Evolutionary conservation across 2,329 filamentous ascomycete genomes (phyloP).

Genomic region (Claviceps spartinae): DNA sequence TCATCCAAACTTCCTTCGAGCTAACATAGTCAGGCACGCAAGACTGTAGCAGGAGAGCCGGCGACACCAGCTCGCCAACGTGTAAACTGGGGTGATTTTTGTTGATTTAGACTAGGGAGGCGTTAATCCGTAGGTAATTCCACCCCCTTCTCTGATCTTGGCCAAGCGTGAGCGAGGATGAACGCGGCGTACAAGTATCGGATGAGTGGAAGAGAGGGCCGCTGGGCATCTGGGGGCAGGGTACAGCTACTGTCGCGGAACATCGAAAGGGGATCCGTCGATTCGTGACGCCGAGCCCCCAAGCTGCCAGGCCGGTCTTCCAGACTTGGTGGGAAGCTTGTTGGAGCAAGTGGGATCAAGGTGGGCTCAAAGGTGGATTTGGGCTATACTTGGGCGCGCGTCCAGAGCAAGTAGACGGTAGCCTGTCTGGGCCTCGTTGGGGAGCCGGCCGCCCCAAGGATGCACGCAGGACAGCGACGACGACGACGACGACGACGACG

Average conservation of each 20-base stretch:
- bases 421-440: neutral
- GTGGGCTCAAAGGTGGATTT: slow-evolving; percentile 4
- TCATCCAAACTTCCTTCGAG: slow-evolving; percentile 2
- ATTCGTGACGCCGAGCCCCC: neutral
- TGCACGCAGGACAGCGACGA: neutral
- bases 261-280: neutral
- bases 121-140: neutral
- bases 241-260: slow-evolving; percentile 1
- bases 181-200: slow-evolving; percentile 6
- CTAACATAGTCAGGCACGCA: slow-evolving; percentile 5
- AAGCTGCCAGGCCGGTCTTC: slow-evolving; percentile 1
- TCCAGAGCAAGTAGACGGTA: neutral
- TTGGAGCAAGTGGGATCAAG: slow-evolving; percentile 3
- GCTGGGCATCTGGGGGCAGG: slow-evolving; percentile 1
- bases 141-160: slow-evolving; percentile 1
- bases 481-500: neutral
- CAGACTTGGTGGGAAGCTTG: slow-evolving; percentile 1
- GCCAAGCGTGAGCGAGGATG: slow-evolving; percentile 2
- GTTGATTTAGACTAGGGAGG: slow-evolving; percentile 2
- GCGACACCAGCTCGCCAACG: slow-evolving; percentile 4
- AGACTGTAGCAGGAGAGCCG: slow-evolving; percentile 4
- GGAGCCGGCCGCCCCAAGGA: neutral
- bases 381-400: slow-evolving; percentile 4
- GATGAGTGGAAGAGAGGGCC: slow-evolving; percentile 1
- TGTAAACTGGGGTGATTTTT: slow-evolving; percentile 1